Base-by-base conservation (phyloP, 2,329 filamentous ascomycete genomes). In the Scorias spongiosa region DNA sequence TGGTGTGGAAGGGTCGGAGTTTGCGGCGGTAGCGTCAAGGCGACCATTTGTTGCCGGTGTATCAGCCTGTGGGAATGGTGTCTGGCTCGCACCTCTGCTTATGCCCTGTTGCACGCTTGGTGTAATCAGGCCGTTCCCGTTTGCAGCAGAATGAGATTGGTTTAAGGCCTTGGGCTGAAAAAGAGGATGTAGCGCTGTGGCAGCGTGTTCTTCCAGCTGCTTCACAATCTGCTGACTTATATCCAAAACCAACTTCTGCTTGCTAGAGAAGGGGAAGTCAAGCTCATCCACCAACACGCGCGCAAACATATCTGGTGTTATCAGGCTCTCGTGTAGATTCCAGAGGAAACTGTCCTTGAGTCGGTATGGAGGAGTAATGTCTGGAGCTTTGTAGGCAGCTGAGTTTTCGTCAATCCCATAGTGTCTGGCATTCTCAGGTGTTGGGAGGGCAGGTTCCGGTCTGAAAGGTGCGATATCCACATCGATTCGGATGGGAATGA, bases 241-340 rank as follows among this genome's bases (percentile, higher is more conserved):
- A 51, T 89, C 81, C 48, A 76, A 71, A 10, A 86, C 80, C 53
- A 87, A 75, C 11, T 69, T 64, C 12, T 72, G 71, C 42, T 71
- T 71, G 28, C 67, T 58, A 37, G 81, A 75, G 48, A 84, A 81
- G 3, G 89, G 89, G 37, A 98, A 75, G 60, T 98, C 91, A 37
- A 98, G 73, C 59, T 98, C 91, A 51, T 93, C 85, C 1, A 93
- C 88, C 51, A 96, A 78, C 1, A 75, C 79, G 54, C 83, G 76
- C n/a, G 91, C 91, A 60, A 96, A 98, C 57, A 93, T 84, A 58
- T 98, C 91, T 1, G 91, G 93, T 0, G 91, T 98, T 42, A 88
- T 84, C 46, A 95, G 70, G 0, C 85, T 84, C 66, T 98, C 91
- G 64, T 96, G 89, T 11, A 98, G 72, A 56, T 98, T 98, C 91